phyloP scores from a whole-genome alignment of 2,329 filamentous ascomycete genomes.

The Claviceps purpurea region DNA sequence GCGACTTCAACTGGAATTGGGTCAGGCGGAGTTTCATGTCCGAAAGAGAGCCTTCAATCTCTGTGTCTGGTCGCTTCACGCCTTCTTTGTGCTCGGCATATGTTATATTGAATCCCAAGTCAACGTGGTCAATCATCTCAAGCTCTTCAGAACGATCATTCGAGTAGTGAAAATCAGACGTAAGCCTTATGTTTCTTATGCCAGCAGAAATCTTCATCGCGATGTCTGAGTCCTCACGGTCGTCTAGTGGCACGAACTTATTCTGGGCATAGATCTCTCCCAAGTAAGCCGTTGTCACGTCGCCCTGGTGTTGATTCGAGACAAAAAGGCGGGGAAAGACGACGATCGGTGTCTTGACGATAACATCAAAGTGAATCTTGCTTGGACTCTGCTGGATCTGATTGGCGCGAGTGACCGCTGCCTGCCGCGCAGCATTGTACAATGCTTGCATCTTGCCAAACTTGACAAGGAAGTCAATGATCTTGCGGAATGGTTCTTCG shows the following conservation, averaged over 20 bases:
- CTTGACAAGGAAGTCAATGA: slow-evolving; percentile 94
- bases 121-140: slow-evolving; percentile 94
- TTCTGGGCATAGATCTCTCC: slow-evolving; percentile 98
- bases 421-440: slow-evolving; percentile 92
- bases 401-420: slow-evolving; percentile 82
- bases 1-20: slow-evolving; percentile 79
- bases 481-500: slow-evolving; percentile 94
- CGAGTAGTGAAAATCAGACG: slow-evolving; percentile 75
- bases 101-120: slow-evolving; percentile 82
- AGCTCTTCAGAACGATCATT: slow-evolving; percentile 65
- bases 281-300: slow-evolving; percentile 81
- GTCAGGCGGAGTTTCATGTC: slow-evolving; percentile 84
- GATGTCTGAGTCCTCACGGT: slow-evolving; percentile 56
- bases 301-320: slow-evolving; percentile 56
- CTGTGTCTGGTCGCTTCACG: slow-evolving; percentile 71
- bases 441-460: slow-evolving; percentile 99
- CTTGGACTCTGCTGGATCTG: slow-evolving; percentile 84
- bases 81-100: slow-evolving; percentile 76
- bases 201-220: slow-evolving; percentile 86
- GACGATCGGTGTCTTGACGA: slow-evolving; percentile 89
- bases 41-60: slow-evolving; percentile 84
- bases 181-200: slow-evolving; percentile 82
- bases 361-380: slow-evolving; percentile 85
- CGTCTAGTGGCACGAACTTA: slow-evolving; percentile 73
- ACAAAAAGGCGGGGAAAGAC: slow-evolving; percentile 75